phyloP scores from a whole-genome alignment of 257 asterid genomes.

The Scutellaria galericulata region DNA sequence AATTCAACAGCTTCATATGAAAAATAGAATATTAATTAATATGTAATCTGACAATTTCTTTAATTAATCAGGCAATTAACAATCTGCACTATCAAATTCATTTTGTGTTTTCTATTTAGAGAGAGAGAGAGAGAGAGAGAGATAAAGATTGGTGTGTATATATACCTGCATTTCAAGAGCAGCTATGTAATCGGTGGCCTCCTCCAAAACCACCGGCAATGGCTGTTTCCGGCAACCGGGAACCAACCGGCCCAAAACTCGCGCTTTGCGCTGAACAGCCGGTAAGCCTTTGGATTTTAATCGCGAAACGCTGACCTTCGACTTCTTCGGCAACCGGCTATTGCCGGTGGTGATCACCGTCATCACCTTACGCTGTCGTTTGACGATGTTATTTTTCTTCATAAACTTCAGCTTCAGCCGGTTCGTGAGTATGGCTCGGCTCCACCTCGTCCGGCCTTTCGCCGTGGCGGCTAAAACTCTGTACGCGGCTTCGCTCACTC shows the following conservation, averaged over 20 bases:
- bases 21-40: background rate
- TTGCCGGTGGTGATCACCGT: conserved; percentile 46
- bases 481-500: conserved; percentile 85
- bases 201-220: conserved; percentile 84
- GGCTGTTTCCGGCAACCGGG: conserved; percentile 96
- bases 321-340: conserved; percentile 63
- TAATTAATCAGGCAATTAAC: too few species aligned
- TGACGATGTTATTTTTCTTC: conserved; percentile 59
- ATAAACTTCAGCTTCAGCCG: conserved; percentile 74
- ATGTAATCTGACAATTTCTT: too few species aligned
- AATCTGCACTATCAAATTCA: too few species aligned
- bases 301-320: conserved; percentile 63
- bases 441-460: conserved; percentile 85
- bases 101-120: background rate
- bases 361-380: conserved; percentile 57
- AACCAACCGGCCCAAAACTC: conserved; percentile 70
- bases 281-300: conserved; percentile 75
- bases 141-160: background rate
- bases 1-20: background rate
- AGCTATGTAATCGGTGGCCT: conserved; percentile 84
- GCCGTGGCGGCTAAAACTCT: conserved; percentile 79
- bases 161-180: conserved; percentile 93
- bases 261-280: conserved; percentile 75
- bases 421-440: conserved; percentile 81
- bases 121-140: background rate